phyloP scores from a whole-genome alignment of 805 yeast species.

The Cyberlindnera veronae region DNA sequence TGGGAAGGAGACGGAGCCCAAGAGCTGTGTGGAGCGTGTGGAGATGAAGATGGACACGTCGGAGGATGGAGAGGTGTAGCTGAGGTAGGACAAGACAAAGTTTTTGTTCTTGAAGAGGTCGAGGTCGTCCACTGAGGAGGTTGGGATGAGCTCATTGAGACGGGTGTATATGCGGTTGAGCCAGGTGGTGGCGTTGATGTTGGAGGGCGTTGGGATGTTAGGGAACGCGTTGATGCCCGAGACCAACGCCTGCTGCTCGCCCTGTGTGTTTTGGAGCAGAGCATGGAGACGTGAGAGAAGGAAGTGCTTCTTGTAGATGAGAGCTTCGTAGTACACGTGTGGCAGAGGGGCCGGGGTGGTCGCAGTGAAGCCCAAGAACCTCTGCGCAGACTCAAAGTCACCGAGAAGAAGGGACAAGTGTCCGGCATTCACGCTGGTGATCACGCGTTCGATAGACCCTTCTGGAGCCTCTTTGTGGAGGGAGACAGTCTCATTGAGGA shows the following conservation, averaged over 20 bases:
- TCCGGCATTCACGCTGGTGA: slow-evolving; percentile 5
- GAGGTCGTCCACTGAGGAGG: slow-evolving; percentile 4
- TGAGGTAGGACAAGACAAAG: slow-evolving; percentile 16
- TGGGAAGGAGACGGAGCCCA: slow-evolving; percentile 39
- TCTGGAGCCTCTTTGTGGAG: not conserved
- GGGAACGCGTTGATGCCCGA: slow-evolving; percentile 14
- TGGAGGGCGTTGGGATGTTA: slow-evolving; percentile 16
- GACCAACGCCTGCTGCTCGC: slow-evolving; percentile 7
- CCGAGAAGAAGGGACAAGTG: slow-evolving; percentile 3
- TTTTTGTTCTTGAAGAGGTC: slow-evolving; percentile 14
- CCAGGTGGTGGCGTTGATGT: slow-evolving; percentile 24
- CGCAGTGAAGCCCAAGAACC: not conserved
- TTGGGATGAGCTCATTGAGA: not conserved
- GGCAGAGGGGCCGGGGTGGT: too few species aligned
- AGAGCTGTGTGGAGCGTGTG: slow-evolving; percentile 12
- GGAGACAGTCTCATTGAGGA: not conserved
- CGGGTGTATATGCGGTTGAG: slow-evolving; percentile 13
- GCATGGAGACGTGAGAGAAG: slow-evolving; percentile 9
- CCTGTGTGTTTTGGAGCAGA: not conserved
- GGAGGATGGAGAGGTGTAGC: not conserved
- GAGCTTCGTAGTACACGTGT: slow-evolving; percentile 6
- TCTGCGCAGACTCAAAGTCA: slow-evolving; percentile 1
- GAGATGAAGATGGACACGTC: slow-evolving; percentile 11
- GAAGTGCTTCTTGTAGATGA: slow-evolving; percentile 14
- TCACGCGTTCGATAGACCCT: slow-evolving; percentile 1